Percentiles rank a stretch among this genome's conserved stretches.
These are phyloP conservation scores for Geotrichum restrictum DNA, from an alignment of 1,139 yeast species.

Conservation along the genomic window DNA sequence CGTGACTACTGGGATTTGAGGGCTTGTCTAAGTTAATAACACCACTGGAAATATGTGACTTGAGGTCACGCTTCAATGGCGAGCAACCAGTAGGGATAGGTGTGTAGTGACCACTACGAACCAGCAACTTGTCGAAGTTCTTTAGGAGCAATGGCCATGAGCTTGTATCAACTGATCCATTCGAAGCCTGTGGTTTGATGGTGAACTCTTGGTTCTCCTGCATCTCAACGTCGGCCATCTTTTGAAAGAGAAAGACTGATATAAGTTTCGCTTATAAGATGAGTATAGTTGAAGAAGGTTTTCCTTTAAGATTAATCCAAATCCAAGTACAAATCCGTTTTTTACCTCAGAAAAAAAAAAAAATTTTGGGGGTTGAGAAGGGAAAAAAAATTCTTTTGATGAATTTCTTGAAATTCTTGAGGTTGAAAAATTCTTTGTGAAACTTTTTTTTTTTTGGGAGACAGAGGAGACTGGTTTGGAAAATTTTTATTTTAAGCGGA, in stretches of 20 bases:
- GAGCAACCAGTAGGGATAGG: conserved; percentile 95
- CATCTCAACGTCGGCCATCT: conserved; percentile 32
- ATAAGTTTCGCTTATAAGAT: no score
- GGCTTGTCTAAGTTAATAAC: conserved; percentile 97
- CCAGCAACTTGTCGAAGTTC: conserved; percentile 88
- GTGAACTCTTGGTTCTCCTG: conserved; percentile 41
- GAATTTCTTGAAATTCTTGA: background rate
- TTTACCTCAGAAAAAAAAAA: no score
- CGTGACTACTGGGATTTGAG: conserved; percentile 95
- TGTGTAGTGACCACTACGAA: conserved; percentile 93
- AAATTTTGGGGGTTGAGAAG: no score
- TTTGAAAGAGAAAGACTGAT: no score
- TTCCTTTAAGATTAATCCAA: no score
- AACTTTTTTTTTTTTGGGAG: conserved; percentile 1
- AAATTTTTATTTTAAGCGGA: background rate
- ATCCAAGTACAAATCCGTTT: no score
- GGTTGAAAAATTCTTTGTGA: background rate
- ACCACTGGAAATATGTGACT: conserved; percentile 87
- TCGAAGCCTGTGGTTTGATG: conserved; percentile 83
- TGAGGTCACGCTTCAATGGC: conserved; percentile 90
- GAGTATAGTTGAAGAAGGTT: background rate
- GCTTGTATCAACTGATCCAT: conserved; percentile 77
- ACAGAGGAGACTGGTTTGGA: no score
- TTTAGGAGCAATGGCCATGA: conserved; percentile 94
- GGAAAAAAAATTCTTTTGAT: background rate